Evolutionary conservation across 164 flowering plant genomes (phyloP).

Genomic region (Liquidambar formosana): DNA sequence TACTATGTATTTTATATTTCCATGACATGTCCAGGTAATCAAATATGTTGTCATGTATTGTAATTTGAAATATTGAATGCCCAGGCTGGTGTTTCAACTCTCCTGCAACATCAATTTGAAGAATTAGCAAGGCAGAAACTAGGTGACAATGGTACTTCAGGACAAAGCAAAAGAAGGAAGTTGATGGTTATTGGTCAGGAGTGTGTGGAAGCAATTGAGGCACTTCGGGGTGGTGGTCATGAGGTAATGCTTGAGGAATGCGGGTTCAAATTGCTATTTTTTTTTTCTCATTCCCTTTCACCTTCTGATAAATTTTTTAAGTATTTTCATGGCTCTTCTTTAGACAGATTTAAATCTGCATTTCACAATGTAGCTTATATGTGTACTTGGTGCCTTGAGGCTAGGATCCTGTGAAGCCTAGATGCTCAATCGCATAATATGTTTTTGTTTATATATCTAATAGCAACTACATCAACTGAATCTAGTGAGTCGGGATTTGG

Average conservation of each 20-base stretch:
- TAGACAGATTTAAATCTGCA: too few species aligned
- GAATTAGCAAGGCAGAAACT: constrained; percentile 56
- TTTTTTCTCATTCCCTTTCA: too few species aligned
- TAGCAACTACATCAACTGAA: too few species aligned
- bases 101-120: constrained; percentile 78
- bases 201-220: constrained; percentile 85
- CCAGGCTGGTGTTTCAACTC: constrained; percentile 87
- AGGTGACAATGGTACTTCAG: constrained; percentile 13
- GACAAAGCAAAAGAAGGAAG: constrained; percentile 43
- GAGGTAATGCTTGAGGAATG: constrained; percentile 51
- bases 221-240: constrained; percentile 66
- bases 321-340: too few species aligned
- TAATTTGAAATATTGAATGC: neutral
- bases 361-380: too few species aligned
- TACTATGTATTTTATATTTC: neutral
- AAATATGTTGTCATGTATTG: neutral
- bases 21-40: too few species aligned
- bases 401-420: too few species aligned
- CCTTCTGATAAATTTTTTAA: too few species aligned
- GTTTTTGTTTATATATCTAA: too few species aligned
- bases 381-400: too few species aligned
- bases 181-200: constrained; percentile 84
- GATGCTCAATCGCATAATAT: too few species aligned
- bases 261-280: neutral
- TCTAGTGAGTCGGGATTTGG: too few species aligned